phyloP scores from a whole-genome alignment of 164 flowering plant genomes.

The Vitis labrusca region DNA sequence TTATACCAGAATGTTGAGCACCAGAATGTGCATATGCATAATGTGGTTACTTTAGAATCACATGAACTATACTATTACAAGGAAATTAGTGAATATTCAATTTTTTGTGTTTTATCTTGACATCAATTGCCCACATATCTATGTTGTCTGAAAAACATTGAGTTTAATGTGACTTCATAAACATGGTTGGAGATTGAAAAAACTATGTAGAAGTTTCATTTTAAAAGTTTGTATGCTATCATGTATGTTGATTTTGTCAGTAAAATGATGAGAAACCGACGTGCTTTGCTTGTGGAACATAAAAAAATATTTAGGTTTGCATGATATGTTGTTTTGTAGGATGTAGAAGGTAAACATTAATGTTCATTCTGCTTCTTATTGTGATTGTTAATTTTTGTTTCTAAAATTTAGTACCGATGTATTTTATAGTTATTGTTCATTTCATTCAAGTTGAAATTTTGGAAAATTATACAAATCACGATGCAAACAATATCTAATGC shows the following conservation, averaged over 20 bases:
- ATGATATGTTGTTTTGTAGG: constrained; percentile 92
- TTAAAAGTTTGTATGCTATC: constrained; percentile 10
- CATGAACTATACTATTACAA: no score
- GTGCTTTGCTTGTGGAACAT: constrained; percentile 78
- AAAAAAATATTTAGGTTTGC: constrained; percentile 80
- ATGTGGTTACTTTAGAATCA: no score
- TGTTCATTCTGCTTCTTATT: neutral
- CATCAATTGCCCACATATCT: no score
- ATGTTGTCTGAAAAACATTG: neutral
- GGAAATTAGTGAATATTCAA: no score
- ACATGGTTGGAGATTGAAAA: neutral
- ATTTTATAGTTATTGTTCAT: neutral
- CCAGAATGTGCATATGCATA: no score
- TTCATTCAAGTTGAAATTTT: neutral
- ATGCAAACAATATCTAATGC: no score
- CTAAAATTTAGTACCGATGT: neutral
- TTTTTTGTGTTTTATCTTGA: no score
- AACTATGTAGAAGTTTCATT: constrained; percentile 7
- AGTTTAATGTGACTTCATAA: neutral
- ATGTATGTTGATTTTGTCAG: constrained; percentile 88
- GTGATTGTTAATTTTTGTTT: neutral
- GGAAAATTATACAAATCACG: no score
- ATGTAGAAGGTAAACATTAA: constrained; percentile 70
- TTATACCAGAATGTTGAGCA: no score
- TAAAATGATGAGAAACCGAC: constrained; percentile 76